Evolutionary conservation across 2,329 filamentous ascomycete genomes (phyloP), one percentile per base, ranked within the genome.

Genomic region (Colletotrichum liaoningense): DNA sequence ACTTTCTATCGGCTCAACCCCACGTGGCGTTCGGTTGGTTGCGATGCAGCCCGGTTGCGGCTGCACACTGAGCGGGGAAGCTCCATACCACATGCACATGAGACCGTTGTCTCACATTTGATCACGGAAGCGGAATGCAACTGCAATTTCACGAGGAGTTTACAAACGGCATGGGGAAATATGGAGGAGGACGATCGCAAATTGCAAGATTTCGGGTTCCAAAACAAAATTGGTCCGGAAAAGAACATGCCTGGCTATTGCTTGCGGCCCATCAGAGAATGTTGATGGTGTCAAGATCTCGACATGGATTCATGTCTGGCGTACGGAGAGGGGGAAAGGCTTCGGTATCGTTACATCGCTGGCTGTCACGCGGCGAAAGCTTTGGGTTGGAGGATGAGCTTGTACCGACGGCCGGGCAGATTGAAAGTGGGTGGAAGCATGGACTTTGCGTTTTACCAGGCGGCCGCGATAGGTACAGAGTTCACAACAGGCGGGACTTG

Each of bases 61-160:
- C 30, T 33, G 38, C 49, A 30, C 46, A n/a, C 19, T 38, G 46
- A 38, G 56, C 19, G 68, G 55, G 60, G 67, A 52, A 63, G 33
- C 55, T 65, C 55, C 65, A 56, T 42, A 57, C 42, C 60, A 65
- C 67, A 52, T 60, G 67, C 67, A 70, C 55, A 38, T 65, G 70
- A 70, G 70, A 73, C 70, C 5, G 42, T 14, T 73, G 70, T 70
- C 70, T 73, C 67, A 62, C 16, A 58, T 35, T 62, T 30, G 42
- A 63, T 65, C 55, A 70, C 67, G 70, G 60, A 73, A 73, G 67
- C 70, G 67, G 67, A 73, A 70, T 60, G 33, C 46, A 5, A 52
- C 33, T 52, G 66, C 55, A 65, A 74, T 72, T 72, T 72, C 28
- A 67, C 16, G 24, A 59, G 63, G 57, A 72, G 68, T 74, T 52